Percentiles rank a stretch among this genome's conserved stretches.
phyloP scores from a whole-genome alignment of 768 basidiomycete genomes.

The Suillus tomentosus region DNA sequence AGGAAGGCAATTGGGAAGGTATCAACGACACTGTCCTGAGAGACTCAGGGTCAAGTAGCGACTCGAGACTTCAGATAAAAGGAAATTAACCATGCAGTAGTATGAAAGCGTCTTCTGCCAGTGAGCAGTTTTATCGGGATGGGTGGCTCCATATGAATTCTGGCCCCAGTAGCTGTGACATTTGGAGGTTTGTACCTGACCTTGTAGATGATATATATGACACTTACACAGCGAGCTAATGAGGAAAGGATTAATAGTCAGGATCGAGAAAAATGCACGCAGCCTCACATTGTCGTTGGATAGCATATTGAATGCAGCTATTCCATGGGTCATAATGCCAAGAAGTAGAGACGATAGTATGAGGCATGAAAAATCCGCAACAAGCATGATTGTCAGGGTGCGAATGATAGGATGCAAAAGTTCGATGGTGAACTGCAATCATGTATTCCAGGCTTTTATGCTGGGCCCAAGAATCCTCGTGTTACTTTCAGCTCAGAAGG shows the following conservation, averaged over 20 bases:
- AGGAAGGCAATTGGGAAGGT: conserved; percentile 64
- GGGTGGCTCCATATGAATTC: conserved; percentile 67
- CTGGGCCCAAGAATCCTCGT: neutral
- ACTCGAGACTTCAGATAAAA: neutral
- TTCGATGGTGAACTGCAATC: neutral
- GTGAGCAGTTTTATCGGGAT: conserved; percentile 29
- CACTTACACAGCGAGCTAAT: conserved; percentile 29
- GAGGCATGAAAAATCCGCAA: neutral
- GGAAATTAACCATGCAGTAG: conserved; percentile 30
- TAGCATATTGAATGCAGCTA: conserved; percentile 28
- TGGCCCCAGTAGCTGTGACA: conserved; percentile 44
- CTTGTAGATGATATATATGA: neutral
- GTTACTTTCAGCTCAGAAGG: neutral
- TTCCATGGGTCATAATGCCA: neutral
- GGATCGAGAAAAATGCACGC: neutral
- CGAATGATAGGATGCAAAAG: neutral
- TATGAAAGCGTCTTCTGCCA: conserved; percentile 36
- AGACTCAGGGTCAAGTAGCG: neutral
- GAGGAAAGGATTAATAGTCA: neutral
- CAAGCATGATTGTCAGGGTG: neutral
- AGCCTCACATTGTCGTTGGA: conserved; percentile 24
- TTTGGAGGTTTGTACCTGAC: neutral
- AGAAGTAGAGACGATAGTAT: conserved; percentile 1
- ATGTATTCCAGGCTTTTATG: neutral
- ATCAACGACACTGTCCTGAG: conserved; percentile 57